Evolutionary conservation across 345 rosid genomes (phyloP).

Genomic region (Lepidium didymum): DNA sequence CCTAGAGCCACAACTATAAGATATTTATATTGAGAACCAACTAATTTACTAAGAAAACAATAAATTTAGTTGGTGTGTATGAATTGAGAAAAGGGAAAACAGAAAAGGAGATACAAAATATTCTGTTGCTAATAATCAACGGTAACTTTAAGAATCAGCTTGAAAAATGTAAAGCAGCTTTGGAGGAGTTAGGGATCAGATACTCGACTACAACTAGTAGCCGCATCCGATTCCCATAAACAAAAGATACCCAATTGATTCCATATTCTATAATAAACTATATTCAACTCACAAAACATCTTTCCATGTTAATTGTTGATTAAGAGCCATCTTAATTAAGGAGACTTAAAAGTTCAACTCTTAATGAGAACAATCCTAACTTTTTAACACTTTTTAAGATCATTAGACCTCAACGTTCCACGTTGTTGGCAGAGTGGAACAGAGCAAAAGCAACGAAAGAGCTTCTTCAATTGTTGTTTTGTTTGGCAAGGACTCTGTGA

Average conservation of each 20-base stretch:
- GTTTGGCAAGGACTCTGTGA: too few relatives aligned
- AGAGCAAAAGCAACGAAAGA: background rate
- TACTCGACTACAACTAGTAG: conserved; percentile 20
- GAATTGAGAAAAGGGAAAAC: background rate
- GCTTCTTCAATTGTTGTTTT: background rate
- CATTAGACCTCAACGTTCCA: background rate
- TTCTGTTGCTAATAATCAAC: conserved; percentile 1
- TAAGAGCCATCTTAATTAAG: background rate
- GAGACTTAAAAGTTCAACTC: too few relatives aligned
- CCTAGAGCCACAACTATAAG: background rate
- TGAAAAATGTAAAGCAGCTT: conserved; percentile 12
- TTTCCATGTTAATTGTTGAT: background rate
- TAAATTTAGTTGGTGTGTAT: background rate
- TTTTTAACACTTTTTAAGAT: background rate
- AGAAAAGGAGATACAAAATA: background rate
- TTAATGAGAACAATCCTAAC: background rate
- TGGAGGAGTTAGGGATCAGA: conserved; percentile 14
- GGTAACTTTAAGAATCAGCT: conserved; percentile 23
- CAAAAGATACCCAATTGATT: background rate
- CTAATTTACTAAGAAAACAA: background rate
- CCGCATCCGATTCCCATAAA: conserved; percentile 20
- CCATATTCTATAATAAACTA: too few relatives aligned
- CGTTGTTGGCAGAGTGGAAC: background rate
- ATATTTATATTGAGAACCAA: background rate
- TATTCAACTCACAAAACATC: background rate